Evolutionary conservation across 2,329 filamentous ascomycete species (phyloP).

Genomic region (Xylariaceae sp.): DNA sequence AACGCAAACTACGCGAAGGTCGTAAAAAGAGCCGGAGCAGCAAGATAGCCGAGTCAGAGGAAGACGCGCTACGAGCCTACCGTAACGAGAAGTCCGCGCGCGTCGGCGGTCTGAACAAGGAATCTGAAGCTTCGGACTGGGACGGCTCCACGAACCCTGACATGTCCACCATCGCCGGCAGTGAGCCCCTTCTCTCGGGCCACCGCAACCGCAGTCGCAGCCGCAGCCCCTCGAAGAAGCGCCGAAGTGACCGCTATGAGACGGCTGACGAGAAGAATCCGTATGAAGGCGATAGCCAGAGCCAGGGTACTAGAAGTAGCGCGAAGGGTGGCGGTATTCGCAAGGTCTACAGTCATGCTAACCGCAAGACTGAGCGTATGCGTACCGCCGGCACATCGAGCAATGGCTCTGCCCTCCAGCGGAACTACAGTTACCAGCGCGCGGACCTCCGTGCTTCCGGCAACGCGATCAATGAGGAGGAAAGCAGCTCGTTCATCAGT

Average conservation of each 20-base stretch:
- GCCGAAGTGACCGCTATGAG: neutral
- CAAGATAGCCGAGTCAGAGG: constrained; percentile 56
- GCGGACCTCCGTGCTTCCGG: constrained; percentile 45
- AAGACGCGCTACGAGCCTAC: constrained; percentile 68
- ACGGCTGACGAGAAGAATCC: constrained; percentile 4
- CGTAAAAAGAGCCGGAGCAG: constrained; percentile 42
- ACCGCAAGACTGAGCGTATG: constrained; percentile 52
- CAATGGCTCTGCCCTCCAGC: constrained; percentile 25
- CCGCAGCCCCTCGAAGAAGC: constrained; percentile 41
- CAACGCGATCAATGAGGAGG: constrained; percentile 28
- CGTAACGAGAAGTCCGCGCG: constrained; percentile 79
- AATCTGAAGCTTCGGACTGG: constrained; percentile 72
- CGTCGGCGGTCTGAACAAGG: constrained; percentile 83
- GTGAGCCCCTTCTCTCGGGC: constrained; percentile 53
- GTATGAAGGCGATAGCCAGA: constrained; percentile 2
- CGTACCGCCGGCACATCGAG: constrained; percentile 37
- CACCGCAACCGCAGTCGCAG: constrained; percentile 35
- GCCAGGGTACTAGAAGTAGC: neutral
- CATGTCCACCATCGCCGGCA: constrained; percentile 57
- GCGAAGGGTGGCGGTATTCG: constrained; percentile 45
- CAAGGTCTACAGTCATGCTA: constrained; percentile 57
- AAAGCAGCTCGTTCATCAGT: constrained; percentile 18
- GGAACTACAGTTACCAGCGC: constrained; percentile 52
- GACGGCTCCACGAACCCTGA: constrained; percentile 67
- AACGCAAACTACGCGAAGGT: constrained; percentile 41